Conservation (phyloP, 768 basidiomycete genomes). For the Trametes punicea region DNA sequence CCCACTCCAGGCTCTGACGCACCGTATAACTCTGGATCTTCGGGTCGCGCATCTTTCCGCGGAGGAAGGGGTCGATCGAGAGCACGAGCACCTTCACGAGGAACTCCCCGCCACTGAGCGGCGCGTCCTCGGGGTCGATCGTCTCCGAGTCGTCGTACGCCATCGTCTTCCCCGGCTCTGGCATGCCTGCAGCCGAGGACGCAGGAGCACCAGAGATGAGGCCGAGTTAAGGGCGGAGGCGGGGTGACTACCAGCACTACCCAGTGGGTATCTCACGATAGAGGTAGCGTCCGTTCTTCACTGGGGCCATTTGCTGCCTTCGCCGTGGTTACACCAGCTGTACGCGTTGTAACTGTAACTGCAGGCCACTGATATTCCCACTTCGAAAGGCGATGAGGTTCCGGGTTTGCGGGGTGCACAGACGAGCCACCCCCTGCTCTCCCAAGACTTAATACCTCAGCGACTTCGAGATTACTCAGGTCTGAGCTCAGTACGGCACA, state of each 20-base stretch:
- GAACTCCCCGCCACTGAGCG: constrained; percentile 29
- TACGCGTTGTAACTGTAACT: no score
- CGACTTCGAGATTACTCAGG: no score
- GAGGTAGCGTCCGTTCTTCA: constrained; percentile 28
- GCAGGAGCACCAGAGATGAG: neutral
- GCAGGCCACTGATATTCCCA: no score
- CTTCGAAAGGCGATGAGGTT: no score
- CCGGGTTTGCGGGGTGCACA: no score
- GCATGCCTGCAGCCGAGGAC: constrained; percentile 24
- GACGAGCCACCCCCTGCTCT: no score
- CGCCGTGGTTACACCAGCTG: no score
- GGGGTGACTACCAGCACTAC: constrained; percentile 10
- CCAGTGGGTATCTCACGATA: constrained; percentile 30
- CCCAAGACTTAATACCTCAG: no score
- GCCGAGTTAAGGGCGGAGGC: neutral
- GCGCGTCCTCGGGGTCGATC: constrained; percentile 28
- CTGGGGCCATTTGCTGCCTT: constrained; percentile 25
- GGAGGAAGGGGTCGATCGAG: constrained; percentile 23
- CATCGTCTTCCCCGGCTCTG: constrained; percentile 30
- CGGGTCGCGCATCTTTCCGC: constrained; percentile 19
- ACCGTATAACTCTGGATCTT: constrained; percentile 19
- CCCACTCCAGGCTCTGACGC: neutral
- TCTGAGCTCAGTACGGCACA: no score
- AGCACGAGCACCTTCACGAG: constrained; percentile 29
- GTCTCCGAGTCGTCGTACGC: constrained; percentile 26